phyloP scores from a whole-genome alignment of 768 basidiomycete genomes.

The Brasilioporus rufonigricans region DNA sequence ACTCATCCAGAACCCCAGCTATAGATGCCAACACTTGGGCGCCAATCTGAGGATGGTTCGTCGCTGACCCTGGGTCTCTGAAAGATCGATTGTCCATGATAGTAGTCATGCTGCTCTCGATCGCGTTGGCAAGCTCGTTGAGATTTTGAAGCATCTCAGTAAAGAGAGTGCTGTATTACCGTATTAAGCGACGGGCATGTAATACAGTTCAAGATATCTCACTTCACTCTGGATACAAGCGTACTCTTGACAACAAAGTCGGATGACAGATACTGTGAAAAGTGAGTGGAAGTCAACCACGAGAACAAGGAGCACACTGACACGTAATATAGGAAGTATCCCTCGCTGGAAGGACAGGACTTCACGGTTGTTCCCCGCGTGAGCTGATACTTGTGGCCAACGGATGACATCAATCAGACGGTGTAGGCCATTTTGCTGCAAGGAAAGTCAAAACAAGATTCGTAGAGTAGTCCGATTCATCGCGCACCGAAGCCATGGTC shows the following conservation, averaged over 20 bases:
- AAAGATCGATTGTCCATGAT: slow-evolving; percentile 34
- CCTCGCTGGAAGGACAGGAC: slow-evolving; percentile 60
- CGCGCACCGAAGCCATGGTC: slow-evolving; percentile 37
- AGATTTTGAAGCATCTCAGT: slow-evolving; percentile 45
- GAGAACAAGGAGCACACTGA: slow-evolving; percentile 18
- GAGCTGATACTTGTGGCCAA: slow-evolving; percentile 41
- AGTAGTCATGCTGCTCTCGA: slow-evolving; percentile 40
- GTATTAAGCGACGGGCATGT: slow-evolving; percentile 6
- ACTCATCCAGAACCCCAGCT: slow-evolving; percentile 52
- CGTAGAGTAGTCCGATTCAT: not conserved
- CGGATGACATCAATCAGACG: slow-evolving; percentile 50
- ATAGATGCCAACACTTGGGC: slow-evolving; percentile 46
- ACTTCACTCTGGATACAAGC: slow-evolving; percentile 51
- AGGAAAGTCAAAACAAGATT: not conserved
- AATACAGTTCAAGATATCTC: slow-evolving; percentile 7
- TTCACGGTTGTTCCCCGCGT: slow-evolving; percentile 33
- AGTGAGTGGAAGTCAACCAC: not conserved
- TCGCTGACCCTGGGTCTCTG: slow-evolving; percentile 23
- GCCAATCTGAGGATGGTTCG: slow-evolving; percentile 30
- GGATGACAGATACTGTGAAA: slow-evolving; percentile 53
- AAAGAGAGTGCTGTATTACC: slow-evolving; percentile 41
- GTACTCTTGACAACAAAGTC: slow-evolving; percentile 59
- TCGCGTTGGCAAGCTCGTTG: slow-evolving; percentile 36
- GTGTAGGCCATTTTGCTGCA: slow-evolving; percentile 49
- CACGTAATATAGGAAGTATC: slow-evolving; percentile 52